These are phyloP conservation scores for Xylariaceae sp. DNA, from an alignment of 2,329 filamentous ascomycete genomes.

Conservation along the genomic window DNA sequence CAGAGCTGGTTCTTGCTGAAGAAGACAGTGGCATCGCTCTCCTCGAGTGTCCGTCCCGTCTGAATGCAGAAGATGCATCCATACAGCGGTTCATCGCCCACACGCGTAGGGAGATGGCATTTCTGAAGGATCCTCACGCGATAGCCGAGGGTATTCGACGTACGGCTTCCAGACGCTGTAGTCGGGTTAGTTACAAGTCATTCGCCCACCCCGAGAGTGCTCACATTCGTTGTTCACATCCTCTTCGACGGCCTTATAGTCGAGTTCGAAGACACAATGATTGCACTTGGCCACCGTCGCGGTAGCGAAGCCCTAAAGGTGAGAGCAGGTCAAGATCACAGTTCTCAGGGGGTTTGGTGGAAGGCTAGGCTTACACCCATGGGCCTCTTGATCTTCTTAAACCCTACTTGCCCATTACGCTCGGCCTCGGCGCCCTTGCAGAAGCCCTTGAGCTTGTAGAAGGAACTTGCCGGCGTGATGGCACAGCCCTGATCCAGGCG, in stretches of 20 bases:
- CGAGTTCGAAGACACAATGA: constrained; percentile 49
- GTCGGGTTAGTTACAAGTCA: constrained; percentile 1
- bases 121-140: constrained; percentile 53
- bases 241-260: constrained; percentile 47
- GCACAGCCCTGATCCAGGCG: constrained; percentile 35
- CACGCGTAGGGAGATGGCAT: constrained; percentile 45
- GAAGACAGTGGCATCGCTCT: constrained; percentile 54
- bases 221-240: constrained; percentile 47
- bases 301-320: constrained; percentile 38
- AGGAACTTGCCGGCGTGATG: constrained; percentile 45
- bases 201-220: constrained; percentile 14
- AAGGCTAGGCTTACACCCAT: constrained; percentile 34
- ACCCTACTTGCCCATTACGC: constrained; percentile 43
- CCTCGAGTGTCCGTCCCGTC: constrained; percentile 44
- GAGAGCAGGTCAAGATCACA: constrained; percentile 2
- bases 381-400: constrained; percentile 47
- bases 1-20: constrained; percentile 50
- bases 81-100: constrained; percentile 49
- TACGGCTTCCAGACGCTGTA: constrained; percentile 44
- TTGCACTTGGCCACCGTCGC: constrained; percentile 47
- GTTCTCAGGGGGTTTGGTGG: not conserved
- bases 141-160: constrained; percentile 43
- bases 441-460: constrained; percentile 49
- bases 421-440: constrained; percentile 51
- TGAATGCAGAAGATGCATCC: constrained; percentile 52